Base-by-base conservation (phyloP, 2,329 filamentous ascomycete species). In the Chaetothyriales sp. region DNA sequence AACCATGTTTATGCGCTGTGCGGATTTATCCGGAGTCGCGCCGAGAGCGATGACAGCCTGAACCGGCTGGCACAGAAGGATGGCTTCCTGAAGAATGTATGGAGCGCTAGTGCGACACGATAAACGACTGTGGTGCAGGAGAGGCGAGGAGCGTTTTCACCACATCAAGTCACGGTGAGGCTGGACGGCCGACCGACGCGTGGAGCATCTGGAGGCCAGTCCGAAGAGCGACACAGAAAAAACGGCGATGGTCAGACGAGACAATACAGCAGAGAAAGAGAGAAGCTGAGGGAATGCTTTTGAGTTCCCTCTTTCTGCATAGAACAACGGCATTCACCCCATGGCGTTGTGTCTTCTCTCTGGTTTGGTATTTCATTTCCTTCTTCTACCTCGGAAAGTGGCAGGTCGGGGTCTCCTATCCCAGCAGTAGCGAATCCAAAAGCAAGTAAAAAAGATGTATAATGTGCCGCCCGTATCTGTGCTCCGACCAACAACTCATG, bases 1-100 rank as follows among this genome's bases (percentile, higher is more conserved):
- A 94, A 89, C 83, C 85, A 95, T 75, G 83, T 86, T 69, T 98
- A 95, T 72, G 90, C 92, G 64, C 84, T 98, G 61, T 94, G 85
- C 77, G 92, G 92, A 60, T 98, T 96, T 77, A 86, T 98, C 67
- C 84, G 92, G 65, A 86, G 89, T 65, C 92, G 95, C 81, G 92
- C 92, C 70, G 93, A 98, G 86, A 83, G 82, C 72, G 92, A 98
- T 71, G 92, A 98, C 76, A 80, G 85, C 66, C 73, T 98, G 68
- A 98, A 98, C 84, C 79, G 92, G 68, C 79, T 98, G 67, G 79
- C 89, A 63, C 92, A 98, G 81, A 82, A 86, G 64, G 93, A 98
- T 71, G 92, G 92, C 62, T 85, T 94, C 73, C 72, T 98, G 72
- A 96, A 96, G 86, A 85, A 74, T 70, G 92, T 98, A 70, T 98